Evolutionary conservation across 495 filamentous ascomycete species (phyloP), one percentile per base, ranked within the genome.

Genomic region (Penicillium antarcticum): DNA sequence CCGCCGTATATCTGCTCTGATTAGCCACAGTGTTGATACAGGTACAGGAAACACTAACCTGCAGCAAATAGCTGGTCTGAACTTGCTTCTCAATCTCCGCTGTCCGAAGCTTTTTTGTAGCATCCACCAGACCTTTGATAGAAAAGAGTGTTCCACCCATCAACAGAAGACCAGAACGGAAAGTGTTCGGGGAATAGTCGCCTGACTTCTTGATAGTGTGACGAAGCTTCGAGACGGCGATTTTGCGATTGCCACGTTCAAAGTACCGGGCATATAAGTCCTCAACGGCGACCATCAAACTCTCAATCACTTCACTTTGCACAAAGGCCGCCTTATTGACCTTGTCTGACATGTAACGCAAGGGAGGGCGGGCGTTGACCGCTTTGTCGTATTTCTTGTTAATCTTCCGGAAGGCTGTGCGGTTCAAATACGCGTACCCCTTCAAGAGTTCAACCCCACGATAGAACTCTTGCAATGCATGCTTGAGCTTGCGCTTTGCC

Each of bases 311-410:
- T 54, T 89, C 86, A 62, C 89, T 91, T 59, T 88, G 83, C 14
- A 95, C 92, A 62, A 97, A 98, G 76, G 86, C 89, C 9, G 91
- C 81, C 56, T 87, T 87, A 72, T 91, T 91, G 46, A 97, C 88
- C 61, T 90, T 92, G 54, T 96, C 94, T 9, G 84, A 85, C 89
- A 96, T 92, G 63, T 91, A 97, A 29, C 87, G 79, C 56, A 86
- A 78, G 7, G 86, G 80, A 2, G 88, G 87, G 21, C 85, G 81
- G 41, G 90, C 82, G 54, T 92, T 82, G 45, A 89, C 80, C 5
- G 84, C 80, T 68, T 97, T 97, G 73, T 98, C 92, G 59, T 91
- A 97, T 71, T 98, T 98, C 71, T 98, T 98, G 69, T 94, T 97
- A 62, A 98, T 91, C 66, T 98, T 98, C 7, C 92, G 87, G 52